These are phyloP conservation scores for Neocatenulostroma microsporum DNA, from an alignment of 2,329 filamentous ascomycete species.

Conservation along the genomic window DNA sequence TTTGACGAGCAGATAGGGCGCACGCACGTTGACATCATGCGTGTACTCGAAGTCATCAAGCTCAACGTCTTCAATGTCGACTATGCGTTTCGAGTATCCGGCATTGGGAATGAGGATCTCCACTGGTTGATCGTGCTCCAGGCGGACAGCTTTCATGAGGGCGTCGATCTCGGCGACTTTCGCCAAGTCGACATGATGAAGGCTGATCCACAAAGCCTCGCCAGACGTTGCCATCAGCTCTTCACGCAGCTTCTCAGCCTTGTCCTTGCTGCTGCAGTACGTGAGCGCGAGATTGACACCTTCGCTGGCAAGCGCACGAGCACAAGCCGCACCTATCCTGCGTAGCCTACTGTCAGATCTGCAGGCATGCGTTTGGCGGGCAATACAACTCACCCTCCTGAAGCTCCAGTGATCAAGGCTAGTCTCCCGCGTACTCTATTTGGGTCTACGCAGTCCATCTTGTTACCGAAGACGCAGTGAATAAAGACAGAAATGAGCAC, in stretches of 20 bases:
- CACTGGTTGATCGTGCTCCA: conserved; percentile 48
- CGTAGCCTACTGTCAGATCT: no score
- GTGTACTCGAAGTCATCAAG: conserved; percentile 61
- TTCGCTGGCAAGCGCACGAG: conserved; percentile 46
- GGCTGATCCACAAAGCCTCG: no score
- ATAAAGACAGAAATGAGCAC: no score
- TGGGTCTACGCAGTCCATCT: no score
- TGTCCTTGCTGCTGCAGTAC: conserved; percentile 46
- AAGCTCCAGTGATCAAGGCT: conserved; percentile 54
- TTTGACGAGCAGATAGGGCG: conserved; percentile 56
- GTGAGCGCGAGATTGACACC: conserved; percentile 52
- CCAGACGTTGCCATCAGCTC: conserved; percentile 40
- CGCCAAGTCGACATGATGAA: conserved; percentile 53
- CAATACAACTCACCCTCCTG: conserved; percentile 54
- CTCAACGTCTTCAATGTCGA: conserved; percentile 46
- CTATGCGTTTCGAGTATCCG: conserved; percentile 54
- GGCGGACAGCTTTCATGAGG: conserved; percentile 49
- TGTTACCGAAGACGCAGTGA: no score
- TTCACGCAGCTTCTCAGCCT: conserved; percentile 39
- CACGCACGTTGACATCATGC: conserved; percentile 54
- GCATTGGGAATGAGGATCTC: conserved; percentile 62
- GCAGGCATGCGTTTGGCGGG: no score
- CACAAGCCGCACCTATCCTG: conserved; percentile 55
- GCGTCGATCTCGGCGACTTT: conserved; percentile 45
- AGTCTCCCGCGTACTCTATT: no score